Conservation (phyloP, 2,329 filamentous ascomycete genomes). For the Exserohilum rostratum region DNA sequence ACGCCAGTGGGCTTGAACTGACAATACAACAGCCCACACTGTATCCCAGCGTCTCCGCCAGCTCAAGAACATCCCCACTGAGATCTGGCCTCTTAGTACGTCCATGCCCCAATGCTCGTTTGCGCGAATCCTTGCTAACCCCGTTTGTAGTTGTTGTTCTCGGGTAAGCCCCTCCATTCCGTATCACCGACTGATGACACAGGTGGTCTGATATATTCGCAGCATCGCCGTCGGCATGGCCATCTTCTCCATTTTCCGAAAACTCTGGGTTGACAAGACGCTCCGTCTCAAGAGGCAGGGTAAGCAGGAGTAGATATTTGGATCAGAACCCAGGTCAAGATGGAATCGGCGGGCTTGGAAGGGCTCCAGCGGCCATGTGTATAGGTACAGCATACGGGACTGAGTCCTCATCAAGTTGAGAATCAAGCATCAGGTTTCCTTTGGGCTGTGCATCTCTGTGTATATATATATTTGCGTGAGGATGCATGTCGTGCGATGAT, state of each 20-base stretch:
- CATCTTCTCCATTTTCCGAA: constrained; percentile 79
- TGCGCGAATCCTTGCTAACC: constrained; percentile 23
- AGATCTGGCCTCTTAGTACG: constrained; percentile 93
- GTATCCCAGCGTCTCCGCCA: constrained; percentile 92
- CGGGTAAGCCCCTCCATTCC: constrained; percentile 62
- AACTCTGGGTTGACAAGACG: constrained; percentile 88
- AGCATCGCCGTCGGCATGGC: constrained; percentile 76
- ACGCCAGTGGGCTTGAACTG: constrained; percentile 20
- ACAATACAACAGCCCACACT: constrained; percentile 75
- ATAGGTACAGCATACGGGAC: constrained; percentile 27
- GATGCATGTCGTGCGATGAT: not conserved
- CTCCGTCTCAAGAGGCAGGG: constrained; percentile 80
- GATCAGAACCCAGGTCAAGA: constrained; percentile 2
- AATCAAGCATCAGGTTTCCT: constrained; percentile 36
- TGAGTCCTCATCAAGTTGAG: constrained; percentile 17
- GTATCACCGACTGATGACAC: not conserved
- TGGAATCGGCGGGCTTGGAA: constrained; percentile 14
- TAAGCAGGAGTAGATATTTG: constrained; percentile 37
- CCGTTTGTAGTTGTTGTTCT: constrained; percentile 75
- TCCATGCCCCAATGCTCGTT: constrained; percentile 18
- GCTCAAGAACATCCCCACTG: constrained; percentile 87
- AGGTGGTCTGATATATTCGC: constrained; percentile 33
- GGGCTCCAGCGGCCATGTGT: constrained; percentile 29
- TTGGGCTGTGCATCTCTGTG: constrained; percentile 18
- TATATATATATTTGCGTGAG: not conserved